Evolutionary conservation across 2,329 filamentous ascomycete genomes (phyloP).

Genomic region (Drechslerella coelobrocha): DNA sequence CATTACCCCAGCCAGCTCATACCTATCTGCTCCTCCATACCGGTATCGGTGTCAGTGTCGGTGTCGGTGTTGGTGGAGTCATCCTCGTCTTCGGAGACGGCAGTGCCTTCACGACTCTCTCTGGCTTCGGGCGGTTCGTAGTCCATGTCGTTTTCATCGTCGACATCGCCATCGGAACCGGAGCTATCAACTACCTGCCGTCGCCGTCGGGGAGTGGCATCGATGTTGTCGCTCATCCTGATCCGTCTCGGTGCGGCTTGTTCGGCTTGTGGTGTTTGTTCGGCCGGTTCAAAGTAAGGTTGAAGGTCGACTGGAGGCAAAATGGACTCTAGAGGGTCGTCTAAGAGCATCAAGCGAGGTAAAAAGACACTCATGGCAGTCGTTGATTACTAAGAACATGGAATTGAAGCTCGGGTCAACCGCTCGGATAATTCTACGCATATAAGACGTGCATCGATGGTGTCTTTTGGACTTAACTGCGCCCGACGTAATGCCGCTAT

Average conservation of each 20-base stretch:
- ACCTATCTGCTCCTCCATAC: slow-evolving; percentile 47
- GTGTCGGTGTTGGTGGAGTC: too few relatives aligned
- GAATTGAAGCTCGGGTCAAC: slow-evolving; percentile 22
- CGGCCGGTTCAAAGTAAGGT: too few relatives aligned
- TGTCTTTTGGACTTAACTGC: slow-evolving; percentile 7
- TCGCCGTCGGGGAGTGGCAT: not conserved
- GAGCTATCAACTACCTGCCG: too few relatives aligned
- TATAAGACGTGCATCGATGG: not conserved
- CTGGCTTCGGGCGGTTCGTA: slow-evolving; percentile 54
- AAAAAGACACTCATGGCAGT: not conserved
- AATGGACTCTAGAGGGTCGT: too few relatives aligned
- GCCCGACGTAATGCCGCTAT: too few relatives aligned
- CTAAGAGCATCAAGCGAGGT: too few relatives aligned
- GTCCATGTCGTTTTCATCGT: slow-evolving; percentile 56
- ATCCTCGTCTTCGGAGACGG: slow-evolving; percentile 57
- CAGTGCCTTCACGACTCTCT: slow-evolving; percentile 27
- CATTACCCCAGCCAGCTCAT: too few relatives aligned
- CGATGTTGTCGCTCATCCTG: slow-evolving; percentile 20
- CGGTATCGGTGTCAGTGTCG: slow-evolving; percentile 54
- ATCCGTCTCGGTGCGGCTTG: too few relatives aligned
- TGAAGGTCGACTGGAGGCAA: too few relatives aligned
- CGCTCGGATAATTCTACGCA: not conserved
- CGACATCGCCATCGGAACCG: slow-evolving; percentile 52
- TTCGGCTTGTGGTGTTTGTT: too few relatives aligned
- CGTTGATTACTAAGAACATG: slow-evolving; percentile 30